These are phyloP conservation scores for Flaveria sonorensis DNA, from an alignment of 129 eudicot genomes.

Conservation along the genomic window DNA sequence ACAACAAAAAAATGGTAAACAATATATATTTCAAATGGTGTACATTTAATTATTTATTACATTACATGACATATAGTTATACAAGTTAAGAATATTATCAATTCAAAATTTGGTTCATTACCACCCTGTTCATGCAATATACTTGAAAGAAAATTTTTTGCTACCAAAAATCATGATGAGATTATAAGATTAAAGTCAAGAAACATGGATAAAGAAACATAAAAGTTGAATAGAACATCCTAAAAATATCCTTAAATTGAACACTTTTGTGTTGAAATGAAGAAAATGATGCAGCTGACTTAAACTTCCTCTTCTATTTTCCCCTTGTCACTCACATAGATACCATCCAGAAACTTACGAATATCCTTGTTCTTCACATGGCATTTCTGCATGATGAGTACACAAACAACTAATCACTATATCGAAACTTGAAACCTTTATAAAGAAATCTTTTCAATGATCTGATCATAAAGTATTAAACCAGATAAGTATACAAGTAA, in stretches of 20 bases:
- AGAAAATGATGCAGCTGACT: slow-evolving; percentile 19
- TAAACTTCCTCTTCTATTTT: slow-evolving; percentile 48
- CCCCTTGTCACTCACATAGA: slow-evolving; percentile 85
- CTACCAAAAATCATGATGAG: background rate
- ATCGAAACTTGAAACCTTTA: background rate
- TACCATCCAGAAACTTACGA: slow-evolving; percentile 87
- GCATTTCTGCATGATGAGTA: slow-evolving; percentile 58
- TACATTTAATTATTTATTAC: too few relatives aligned
- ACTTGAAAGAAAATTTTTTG: background rate
- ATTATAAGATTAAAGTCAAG: background rate
- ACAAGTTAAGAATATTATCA: too few relatives aligned
- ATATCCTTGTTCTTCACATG: slow-evolving; percentile 92
- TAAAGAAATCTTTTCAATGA: too few relatives aligned
- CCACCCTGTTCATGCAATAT: background rate
- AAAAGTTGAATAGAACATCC: background rate
- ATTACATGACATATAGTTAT: too few relatives aligned
- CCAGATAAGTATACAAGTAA: background rate
- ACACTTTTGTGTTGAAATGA: slow-evolving; percentile 13
- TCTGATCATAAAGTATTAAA: background rate
- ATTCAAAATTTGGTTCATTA: background rate
- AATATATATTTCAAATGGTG: too few relatives aligned
- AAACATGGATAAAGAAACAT: slow-evolving; percentile 2
- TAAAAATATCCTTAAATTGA: background rate
- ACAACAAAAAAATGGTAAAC: too few relatives aligned
- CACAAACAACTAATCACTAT: background rate